A percentile compares a stretch with the other conserved stretches of the same genome.
Conservation (phyloP, 2,329 filamentous ascomycete genomes). For the Lecanoromycetidae sp. region DNA sequence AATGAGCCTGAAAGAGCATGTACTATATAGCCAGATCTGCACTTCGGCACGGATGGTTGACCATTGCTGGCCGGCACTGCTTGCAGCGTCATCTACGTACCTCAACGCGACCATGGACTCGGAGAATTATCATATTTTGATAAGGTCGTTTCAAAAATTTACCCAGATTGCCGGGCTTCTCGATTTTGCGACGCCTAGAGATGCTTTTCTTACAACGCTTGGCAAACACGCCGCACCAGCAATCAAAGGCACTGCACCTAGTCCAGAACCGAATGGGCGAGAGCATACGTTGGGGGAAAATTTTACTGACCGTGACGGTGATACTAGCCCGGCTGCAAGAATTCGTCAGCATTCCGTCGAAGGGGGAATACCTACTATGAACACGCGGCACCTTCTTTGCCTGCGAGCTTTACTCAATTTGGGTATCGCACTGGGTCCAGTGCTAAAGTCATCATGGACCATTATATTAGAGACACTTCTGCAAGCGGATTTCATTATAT, state of each 20-base stretch:
- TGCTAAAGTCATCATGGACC: constrained; percentile 70
- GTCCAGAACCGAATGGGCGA: neutral
- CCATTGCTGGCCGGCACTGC: constrained; percentile 86
- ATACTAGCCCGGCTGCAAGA: constrained; percentile 1
- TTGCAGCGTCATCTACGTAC: constrained; percentile 92
- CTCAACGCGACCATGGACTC: constrained; percentile 82
- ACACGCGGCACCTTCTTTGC: constrained; percentile 80
- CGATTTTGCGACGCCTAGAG: constrained; percentile 70
- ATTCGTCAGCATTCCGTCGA: constrained; percentile 6
- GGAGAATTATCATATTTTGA: constrained; percentile 84
- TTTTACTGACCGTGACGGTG: constrained; percentile 5
- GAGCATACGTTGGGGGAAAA: neutral
- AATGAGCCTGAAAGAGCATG: constrained; percentile 59
- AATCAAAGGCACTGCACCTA: constrained; percentile 4
- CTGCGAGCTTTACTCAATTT: constrained; percentile 85
- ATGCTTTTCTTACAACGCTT: constrained; percentile 87
- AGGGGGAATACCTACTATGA: constrained; percentile 34
- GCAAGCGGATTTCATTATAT: constrained; percentile 80
- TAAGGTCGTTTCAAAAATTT: constrained; percentile 88
- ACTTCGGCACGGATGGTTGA: constrained; percentile 74
- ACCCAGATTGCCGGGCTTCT: constrained; percentile 87
- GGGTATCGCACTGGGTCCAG: constrained; percentile 86
- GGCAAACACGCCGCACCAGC: constrained; percentile 80
- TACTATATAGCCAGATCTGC: constrained; percentile 57
- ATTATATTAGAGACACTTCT: constrained; percentile 88